A percentile compares a stretch with the other conserved stretches of the same genome.
These are phyloP conservation scores for Cyclotella kingstonii DNA, from an alignment of 108 stramenopile genomes.

Conservation along the genomic window DNA sequence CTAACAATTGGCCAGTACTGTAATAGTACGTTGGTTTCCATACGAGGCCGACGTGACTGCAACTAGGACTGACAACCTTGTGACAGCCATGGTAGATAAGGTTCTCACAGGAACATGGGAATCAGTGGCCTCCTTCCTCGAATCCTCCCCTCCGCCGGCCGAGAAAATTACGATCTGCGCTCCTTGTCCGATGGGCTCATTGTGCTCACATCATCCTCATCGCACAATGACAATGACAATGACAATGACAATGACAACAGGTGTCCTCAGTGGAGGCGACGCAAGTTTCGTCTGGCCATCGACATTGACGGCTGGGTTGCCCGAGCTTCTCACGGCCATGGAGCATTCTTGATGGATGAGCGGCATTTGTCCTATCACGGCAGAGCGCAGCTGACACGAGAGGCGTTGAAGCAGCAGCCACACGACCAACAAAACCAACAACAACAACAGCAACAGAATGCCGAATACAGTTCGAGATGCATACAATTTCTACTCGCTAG, in stretches of 20 bases:
- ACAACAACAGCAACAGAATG: conserved; percentile 12
- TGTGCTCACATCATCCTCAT: conserved; percentile 1
- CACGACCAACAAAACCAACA: neutral
- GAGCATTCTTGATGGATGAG: conserved; percentile 62
- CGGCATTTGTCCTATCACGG: conserved; percentile 76
- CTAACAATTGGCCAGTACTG: too few species aligned
- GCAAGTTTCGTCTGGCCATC: conserved; percentile 64
- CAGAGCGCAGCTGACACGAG: conserved; percentile 43
- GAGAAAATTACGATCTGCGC: conserved; percentile 42
- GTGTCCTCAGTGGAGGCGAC: conserved; percentile 15
- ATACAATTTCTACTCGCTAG: conserved; percentile 44
- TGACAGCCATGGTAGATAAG: too few species aligned
- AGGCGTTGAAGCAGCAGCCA: conserved; percentile 2
- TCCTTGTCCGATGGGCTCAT: conserved; percentile 37
- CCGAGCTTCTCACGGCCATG: conserved; percentile 54
- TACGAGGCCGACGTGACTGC: too few species aligned
- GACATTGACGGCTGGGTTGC: conserved; percentile 75
- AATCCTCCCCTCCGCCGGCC: conserved; percentile 57
- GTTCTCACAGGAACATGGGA: conserved; percentile 48
- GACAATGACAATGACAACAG: neutral
- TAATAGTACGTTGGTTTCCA: too few species aligned
- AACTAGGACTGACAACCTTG: too few species aligned
- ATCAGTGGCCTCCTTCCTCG: conserved; percentile 51
- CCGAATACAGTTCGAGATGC: conserved; percentile 49
- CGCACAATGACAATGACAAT: conserved; percentile 8